Percentiles rank a stretch among this genome's conserved stretches.
Evolutionary conservation across 441 rosid species (phyloP).

Genomic region (Capsella rubella): DNA sequence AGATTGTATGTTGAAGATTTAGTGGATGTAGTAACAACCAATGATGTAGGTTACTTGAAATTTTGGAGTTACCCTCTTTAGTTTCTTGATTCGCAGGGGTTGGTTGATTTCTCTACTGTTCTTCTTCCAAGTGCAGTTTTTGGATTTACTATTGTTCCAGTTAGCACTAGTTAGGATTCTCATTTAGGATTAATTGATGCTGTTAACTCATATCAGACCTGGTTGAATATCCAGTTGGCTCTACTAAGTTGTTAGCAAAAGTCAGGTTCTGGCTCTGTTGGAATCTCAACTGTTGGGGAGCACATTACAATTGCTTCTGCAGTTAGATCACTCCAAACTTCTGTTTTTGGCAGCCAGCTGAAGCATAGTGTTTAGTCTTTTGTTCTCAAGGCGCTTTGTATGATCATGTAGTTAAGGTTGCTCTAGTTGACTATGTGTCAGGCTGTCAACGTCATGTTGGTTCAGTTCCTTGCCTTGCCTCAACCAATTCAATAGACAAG

Average conservation of each 20-base stretch:
- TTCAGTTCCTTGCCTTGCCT: not conserved
- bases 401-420: not conserved
- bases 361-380: constrained; percentile 14
- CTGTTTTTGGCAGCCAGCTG: not conserved
- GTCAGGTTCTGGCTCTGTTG: not conserved
- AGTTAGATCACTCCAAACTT: constrained; percentile 1
- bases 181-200: not conserved
- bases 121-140: constrained; percentile 9
- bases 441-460: constrained; percentile 2
- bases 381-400: not conserved
- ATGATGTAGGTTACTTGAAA: constrained; percentile 5
- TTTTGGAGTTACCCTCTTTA: not conserved
- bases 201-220: constrained; percentile 7
- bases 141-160: not conserved
- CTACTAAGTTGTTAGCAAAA: not conserved
- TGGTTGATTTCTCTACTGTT: constrained; percentile 5
- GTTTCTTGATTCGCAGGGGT: constrained; percentile 23
- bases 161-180: constrained; percentile 11
- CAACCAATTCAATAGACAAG: not conserved
- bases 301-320: not conserved
- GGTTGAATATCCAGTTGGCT: not conserved
- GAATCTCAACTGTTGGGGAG: not conserved
- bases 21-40: not conserved
- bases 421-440: not conserved
- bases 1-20: not conserved